Evolutionary conservation across 148 eudicot genomes (phyloP), one percentile per base, ranked within the genome.

Genomic region (Salicornia ramosissima): DNA sequence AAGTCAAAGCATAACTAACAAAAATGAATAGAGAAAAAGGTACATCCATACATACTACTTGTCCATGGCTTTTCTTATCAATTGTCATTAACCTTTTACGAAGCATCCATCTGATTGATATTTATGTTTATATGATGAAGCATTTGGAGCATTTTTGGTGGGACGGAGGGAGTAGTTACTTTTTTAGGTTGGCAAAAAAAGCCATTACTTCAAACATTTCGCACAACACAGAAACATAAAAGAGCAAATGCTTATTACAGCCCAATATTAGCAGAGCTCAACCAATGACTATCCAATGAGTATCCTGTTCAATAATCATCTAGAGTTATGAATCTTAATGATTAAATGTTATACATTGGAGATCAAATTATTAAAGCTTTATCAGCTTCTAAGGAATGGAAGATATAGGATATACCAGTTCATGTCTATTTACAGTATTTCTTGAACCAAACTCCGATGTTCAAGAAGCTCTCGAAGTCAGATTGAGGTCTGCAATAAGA

Each of bases 391-490:
- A 18, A 43, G 18, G 22, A 54, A 52, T 34, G 26, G 50, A 54
- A 19, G 33, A 8, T 54, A 5, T 43, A 15, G 3, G 7, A 14
- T 3, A 13, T 65, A 60, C 28, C 65, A 15, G 4, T 36, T 26
- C 46, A 31, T 21, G 58, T 71, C 80, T 80, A 90, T 71, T 78
- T 85, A 56, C 92, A 88, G 42, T 86, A 87, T 77, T 90, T 93
- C 78, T 84, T 93, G 87, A 93, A 93, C 98, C 98, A 93, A 24
- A 90, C 80, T 76, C 92, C 98, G 19, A 90, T 87, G 55, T 90
- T 93, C 45, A 93, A 83, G 76, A 83, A 93, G 87, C 92, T 84
- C 73, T 93, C 98, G 31, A 82, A 93, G 74, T 93, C 96, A 1
- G 98, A 84, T 58, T 88, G 95, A 1, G 98, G 96, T 60, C 98